phyloP scores from a whole-genome alignment of 192 early-diverging fungal species.

The Phlyctochytrium planicorne region DNA sequence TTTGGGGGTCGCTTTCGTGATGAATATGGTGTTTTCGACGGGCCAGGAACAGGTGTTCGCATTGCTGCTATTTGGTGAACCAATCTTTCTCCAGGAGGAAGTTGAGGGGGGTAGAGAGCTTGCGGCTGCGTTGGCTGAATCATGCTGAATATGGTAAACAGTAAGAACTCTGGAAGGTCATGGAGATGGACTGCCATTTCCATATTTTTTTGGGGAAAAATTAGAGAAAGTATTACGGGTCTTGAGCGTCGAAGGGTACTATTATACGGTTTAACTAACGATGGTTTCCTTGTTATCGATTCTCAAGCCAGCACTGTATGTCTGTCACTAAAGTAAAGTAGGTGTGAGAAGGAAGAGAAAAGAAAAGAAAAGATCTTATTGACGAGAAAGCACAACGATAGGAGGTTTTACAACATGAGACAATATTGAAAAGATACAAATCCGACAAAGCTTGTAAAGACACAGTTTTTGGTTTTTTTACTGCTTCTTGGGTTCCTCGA shows the following conservation, averaged over 20 bases:
- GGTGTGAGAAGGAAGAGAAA: background rate
- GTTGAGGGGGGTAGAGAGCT: background rate
- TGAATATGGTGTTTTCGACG: background rate
- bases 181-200: background rate
- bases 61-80: background rate
- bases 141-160: background rate
- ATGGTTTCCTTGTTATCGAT: background rate
- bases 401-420: no score
- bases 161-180: background rate
- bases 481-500: slow-evolving; percentile 11
- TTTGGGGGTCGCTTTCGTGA: background rate
- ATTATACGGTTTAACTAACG: background rate
- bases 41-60: background rate
- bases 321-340: background rate
- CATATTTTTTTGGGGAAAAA: no score
- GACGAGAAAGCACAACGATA: no score
- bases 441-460: background rate
- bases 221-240: background rate
- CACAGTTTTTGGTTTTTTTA: background rate
- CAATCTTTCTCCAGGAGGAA: background rate
- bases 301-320: background rate
- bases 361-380: no score
- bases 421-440: no score
- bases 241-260: background rate
- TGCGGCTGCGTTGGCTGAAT: background rate